Conservation (phyloP, 2,329 filamentous ascomycete species). For the Seiridium cupressi region DNA sequence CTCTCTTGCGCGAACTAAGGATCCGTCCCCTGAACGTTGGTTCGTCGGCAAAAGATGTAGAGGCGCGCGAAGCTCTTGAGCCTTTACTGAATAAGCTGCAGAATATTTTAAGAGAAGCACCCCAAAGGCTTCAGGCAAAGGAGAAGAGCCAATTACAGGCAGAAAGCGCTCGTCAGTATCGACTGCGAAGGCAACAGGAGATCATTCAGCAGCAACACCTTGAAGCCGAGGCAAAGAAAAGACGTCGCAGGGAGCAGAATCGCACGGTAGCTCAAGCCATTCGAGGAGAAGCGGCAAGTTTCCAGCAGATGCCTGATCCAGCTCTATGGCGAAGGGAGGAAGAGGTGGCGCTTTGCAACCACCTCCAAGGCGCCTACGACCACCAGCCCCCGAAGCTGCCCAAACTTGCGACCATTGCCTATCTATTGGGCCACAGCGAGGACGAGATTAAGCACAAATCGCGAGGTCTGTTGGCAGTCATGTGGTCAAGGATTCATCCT, state of each 20-base stretch:
- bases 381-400: conserved; percentile 15
- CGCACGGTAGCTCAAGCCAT: conserved; percentile 19
- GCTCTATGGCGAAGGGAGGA: conserved; percentile 24
- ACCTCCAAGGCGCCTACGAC: conserved; percentile 21
- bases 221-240: conserved; percentile 13
- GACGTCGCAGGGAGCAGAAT: conserved; percentile 15
- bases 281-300: conserved; percentile 6
- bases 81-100: conserved; percentile 14
- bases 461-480: conserved; percentile 19
- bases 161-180: conserved; percentile 8
- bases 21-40: conserved; percentile 7
- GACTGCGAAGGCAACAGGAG: conserved; percentile 14
- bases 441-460: conserved; percentile 22
- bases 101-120: conserved; percentile 12
- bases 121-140: conserved; percentile 14
- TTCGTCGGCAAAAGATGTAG: background rate
- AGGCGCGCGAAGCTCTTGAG: conserved; percentile 15
- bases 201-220: conserved; percentile 9
- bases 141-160: conserved; percentile 10
- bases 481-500: conserved; percentile 19
- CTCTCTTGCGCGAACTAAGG: conserved; percentile 13
- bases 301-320: background rate
- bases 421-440: conserved; percentile 16
- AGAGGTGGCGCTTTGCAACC: conserved; percentile 19
- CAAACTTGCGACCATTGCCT: conserved; percentile 18